Evolutionary conservation across 495 filamentous ascomycete species (phyloP).

Genomic region (Aspergillus avenaceus): DNA sequence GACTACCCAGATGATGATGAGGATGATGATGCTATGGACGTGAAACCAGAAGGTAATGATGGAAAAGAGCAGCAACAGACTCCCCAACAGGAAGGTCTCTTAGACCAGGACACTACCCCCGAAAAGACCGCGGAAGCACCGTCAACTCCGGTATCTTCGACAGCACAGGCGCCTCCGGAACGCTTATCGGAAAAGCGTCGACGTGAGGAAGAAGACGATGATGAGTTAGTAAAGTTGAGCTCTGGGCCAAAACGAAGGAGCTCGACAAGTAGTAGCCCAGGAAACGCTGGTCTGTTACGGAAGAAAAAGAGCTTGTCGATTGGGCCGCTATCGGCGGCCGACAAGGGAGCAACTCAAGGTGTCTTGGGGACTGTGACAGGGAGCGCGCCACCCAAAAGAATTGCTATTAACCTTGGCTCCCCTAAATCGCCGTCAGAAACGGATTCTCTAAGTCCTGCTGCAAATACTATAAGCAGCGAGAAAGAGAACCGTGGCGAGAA

Average conservation of each 20-base stretch:
- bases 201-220: conserved; percentile 83
- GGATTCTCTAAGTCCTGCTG: conserved; percentile 9
- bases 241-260: conserved; percentile 62
- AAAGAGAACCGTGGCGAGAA: conserved; percentile 36
- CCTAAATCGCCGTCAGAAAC: conserved; percentile 10
- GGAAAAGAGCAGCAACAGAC: conserved; percentile 18
- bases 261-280: conserved; percentile 36
- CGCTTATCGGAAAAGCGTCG: conserved; percentile 86
- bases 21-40: conserved; percentile 56
- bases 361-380: conserved; percentile 18
- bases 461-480: conserved; percentile 25
- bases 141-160: conserved; percentile 26
- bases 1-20: conserved; percentile 91
- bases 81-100: conserved; percentile 8
- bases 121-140: conserved; percentile 22
- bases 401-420: conserved; percentile 45
- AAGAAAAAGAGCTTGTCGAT: conserved; percentile 41
- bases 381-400: conserved; percentile 42
- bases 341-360: conserved; percentile 27
- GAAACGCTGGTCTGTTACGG: conserved; percentile 30
- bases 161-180: conserved; percentile 54
- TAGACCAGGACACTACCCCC: conserved; percentile 14
- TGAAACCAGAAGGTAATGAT: conserved; percentile 26
- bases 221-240: conserved; percentile 71
- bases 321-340: conserved; percentile 20